Percentiles rank a stretch among this genome's conserved stretches.
Evolutionary conservation across 2,329 filamentous ascomycete genomes (phyloP).

Genomic region (Cladosporium austrohemisphaericum): DNA sequence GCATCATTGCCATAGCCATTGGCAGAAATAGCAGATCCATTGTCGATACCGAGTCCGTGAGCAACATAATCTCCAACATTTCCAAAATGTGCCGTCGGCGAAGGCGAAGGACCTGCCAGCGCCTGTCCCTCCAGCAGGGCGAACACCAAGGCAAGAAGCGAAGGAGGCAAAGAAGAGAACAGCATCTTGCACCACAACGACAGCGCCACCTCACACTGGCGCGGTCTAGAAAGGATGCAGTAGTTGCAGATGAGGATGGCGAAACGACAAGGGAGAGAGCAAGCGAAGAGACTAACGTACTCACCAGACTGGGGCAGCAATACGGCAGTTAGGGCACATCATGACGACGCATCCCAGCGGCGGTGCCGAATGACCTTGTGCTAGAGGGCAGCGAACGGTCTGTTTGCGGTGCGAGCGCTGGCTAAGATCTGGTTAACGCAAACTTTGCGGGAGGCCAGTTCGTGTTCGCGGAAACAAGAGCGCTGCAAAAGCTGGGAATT

Average conservation of each 20-base stretch:
- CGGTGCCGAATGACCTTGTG: background rate
- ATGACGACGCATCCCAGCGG: slow-evolving; percentile 7
- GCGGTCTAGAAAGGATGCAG: slow-evolving; percentile 1
- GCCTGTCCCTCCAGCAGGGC: slow-evolving; percentile 1
- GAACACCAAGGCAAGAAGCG: slow-evolving; percentile 6
- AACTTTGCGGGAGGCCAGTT: background rate
- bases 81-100: background rate
- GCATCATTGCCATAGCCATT: background rate
- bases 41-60: slow-evolving; percentile 3
- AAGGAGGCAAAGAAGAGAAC: slow-evolving; percentile 8
- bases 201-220: background rate
- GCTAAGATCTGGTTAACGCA: slow-evolving; percentile 7
- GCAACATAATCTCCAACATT: slow-evolving; percentile 12
- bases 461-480: slow-evolving; percentile 1
- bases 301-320: background rate
- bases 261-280: slow-evolving; percentile 1
- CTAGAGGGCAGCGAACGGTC: slow-evolving; percentile 8
- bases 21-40: background rate
- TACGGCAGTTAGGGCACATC: slow-evolving; percentile 3
- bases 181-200: slow-evolving; percentile 10
- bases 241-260: slow-evolving; percentile 2
- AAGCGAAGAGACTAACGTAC: slow-evolving; percentile 11
- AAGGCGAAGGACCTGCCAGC: slow-evolving; percentile 1
- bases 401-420: background rate
- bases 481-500: no score